These are phyloP conservation scores for Carex pumila DNA, from an alignment of 176 grass and related monocot species.

Conservation along the genomic window DNA sequence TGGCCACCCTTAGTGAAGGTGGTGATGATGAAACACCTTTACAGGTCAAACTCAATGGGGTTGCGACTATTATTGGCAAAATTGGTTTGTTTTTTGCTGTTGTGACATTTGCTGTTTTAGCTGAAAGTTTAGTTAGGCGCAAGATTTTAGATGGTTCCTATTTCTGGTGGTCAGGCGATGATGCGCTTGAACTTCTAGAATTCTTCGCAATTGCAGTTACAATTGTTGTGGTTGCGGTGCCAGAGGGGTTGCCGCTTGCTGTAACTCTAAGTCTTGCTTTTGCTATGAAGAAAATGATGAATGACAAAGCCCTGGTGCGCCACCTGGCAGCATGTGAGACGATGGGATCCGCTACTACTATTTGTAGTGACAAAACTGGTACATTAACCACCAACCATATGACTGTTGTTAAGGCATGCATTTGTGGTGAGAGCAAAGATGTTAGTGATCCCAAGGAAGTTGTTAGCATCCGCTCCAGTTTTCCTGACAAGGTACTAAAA, in stretches of 20 bases:
- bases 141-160: slow-evolving; percentile 54
- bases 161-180: slow-evolving; percentile 76
- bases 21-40: slow-evolving; percentile 94
- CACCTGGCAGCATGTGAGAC: slow-evolving; percentile 94
- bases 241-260: slow-evolving; percentile 80
- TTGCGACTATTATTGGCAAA: slow-evolving; percentile 92
- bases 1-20: slow-evolving; percentile 89
- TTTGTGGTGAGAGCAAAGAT: slow-evolving; percentile 68
- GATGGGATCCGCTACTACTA: slow-evolving; percentile 84
- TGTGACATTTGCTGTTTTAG: slow-evolving; percentile 86
- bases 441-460: slow-evolving; percentile 33
- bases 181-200: slow-evolving; percentile 74
- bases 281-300: slow-evolving; percentile 99
- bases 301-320: slow-evolving; percentile 85
- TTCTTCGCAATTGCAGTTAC: slow-evolving; percentile 93
- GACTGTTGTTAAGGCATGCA: slow-evolving; percentile 91
- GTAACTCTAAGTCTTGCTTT: slow-evolving; percentile 95
- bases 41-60: slow-evolving; percentile 91
- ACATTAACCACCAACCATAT: slow-evolving; percentile 92
- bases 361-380: slow-evolving; percentile 96
- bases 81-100: slow-evolving; percentile 82
- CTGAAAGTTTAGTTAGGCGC: slow-evolving; percentile 48
- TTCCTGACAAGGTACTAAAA: slow-evolving; percentile 48
- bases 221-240: slow-evolving; percentile 84
- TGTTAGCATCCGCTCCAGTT: slow-evolving; percentile 35